Evolutionary conservation across 192 early-diverging fungal genomes (phyloP), one percentile per base, ranked within the genome.

Genomic region (Linnemannia zychae): DNA sequence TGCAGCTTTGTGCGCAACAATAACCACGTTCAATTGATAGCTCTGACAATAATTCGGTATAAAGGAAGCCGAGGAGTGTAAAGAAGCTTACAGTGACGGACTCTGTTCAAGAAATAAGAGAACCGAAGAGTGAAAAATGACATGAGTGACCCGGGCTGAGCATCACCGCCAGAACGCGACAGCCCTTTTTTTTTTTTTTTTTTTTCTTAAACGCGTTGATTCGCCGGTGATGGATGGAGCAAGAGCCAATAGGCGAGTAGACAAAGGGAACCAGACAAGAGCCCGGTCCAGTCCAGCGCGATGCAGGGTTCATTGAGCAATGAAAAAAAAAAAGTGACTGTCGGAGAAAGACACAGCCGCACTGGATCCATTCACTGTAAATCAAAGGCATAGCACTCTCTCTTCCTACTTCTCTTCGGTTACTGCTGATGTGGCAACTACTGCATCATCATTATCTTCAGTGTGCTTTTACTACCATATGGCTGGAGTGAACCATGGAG

Each of bases 291-390:
- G 22, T 57, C 22, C 22, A 13, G 28, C 12, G n/a, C 24, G 24
- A 1, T 12, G 53, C 53, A 60, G 31, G n/a, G n/a, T 18, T 34
- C 16, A 33, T n/a, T 50, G n/a, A 40, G 28, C 28, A 46, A 75
- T 3, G 28, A 17, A 65, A 15, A 66, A 66, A 11, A 71, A 48
- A 71, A 71, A 46, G 69, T 46, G 69, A 46, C 40, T 48, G 69
- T 28, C 11, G 11, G 33, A 24, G 38, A 37, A 15, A 15, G 1
- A 20, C 44, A 24, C 46, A n/a, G n/a, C n/a, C n/a, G n/a, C n/a
- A n/a, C n/a, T n/a, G n/a, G n/a, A n/a, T n/a, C 57, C 7, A 63
- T 44, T 3, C 40, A 44, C 9, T 44, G 40, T 3, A 44, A 9
- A 9, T 31, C n/a, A n/a, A n/a, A n/a, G 28, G 3, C 57, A 60